These are phyloP conservation scores for Potentilla sterilis DNA, from an alignment of 306 rosid species.

Conservation along the genomic window DNA sequence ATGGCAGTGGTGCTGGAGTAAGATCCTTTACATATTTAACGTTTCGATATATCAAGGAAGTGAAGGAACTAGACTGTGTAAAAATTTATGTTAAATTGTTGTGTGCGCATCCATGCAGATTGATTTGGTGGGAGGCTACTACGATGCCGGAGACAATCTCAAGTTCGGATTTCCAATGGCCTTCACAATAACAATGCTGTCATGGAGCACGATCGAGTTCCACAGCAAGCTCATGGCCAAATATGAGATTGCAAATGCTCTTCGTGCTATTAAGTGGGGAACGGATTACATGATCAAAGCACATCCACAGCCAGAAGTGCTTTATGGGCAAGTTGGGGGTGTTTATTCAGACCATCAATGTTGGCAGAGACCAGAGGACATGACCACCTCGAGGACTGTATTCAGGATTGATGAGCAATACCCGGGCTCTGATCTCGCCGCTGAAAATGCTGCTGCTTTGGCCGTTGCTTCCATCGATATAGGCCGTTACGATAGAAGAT, in stretches of 20 bases:
- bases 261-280: conserved; percentile 63
- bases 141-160: not conserved
- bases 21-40: not conserved
- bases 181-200: conserved; percentile 62
- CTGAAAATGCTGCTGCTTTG: conserved; percentile 37
- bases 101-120: not conserved
- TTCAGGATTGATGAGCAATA: conserved; percentile 35
- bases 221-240: conserved; percentile 12
- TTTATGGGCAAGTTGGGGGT: conserved; percentile 56
- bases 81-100: too few species aligned
- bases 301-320: conserved; percentile 29
- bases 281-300: conserved; percentile 61
- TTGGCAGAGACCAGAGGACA: conserved; percentile 74
- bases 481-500: not conserved
- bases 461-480: conserved; percentile 57
- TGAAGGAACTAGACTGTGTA: too few species aligned
- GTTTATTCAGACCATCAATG: conserved; percentile 49
- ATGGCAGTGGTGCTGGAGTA: not conserved
- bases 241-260: conserved; percentile 38
- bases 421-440: conserved; percentile 54
- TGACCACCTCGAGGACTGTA: conserved; percentile 43
- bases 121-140: not conserved
- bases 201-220: conserved; percentile 71
- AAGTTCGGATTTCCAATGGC: conserved; percentile 73
- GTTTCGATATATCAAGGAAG: too few species aligned